Evolutionary conservation across 1,139 yeast genomes (phyloP), one percentile per base, ranked within the genome.

Genomic region (Debaryomyces sp.): DNA sequence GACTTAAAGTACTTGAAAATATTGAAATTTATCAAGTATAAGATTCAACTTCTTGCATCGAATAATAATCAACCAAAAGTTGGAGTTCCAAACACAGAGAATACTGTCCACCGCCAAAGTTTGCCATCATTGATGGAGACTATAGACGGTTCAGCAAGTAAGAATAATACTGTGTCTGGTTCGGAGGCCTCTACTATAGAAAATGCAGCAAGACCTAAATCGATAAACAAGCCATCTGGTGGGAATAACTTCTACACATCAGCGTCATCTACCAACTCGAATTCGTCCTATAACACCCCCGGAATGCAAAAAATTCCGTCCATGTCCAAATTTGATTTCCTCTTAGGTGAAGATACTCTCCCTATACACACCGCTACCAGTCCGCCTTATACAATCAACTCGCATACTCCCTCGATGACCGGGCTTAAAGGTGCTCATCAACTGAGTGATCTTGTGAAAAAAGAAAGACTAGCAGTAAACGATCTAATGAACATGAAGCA

Each of bases 1-100:
- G 80, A 76, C 55, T 67, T 75, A 60, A 77, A 77, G 54, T 75
- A 72, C 49, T 61, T 76, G 53, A 75, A 74, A 47, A 70, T 75
- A 12, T 62, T 76, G 54, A 75, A 76, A 54, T 75, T 71, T 55
- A 63, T 77, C 49, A 69, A 74, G 59, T 75, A 76, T 56, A 76
- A 74, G 53, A 66, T 63, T 39, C 55, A 59, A 22, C 48, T 49
- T 42, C 55, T 62, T 15, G 39, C 51, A 6, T 24, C 21, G 43
- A 12, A 54, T 54, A 23, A 41, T 12, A 38, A 43, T 12, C 36
- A 43, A n/a, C 27, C 34, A 13, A 26, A n/a, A 5, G 9, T 23
- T 10, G 22, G 13, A 6, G 4, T 8, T 15, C 12, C 30, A 40
- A 24, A 30, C 21, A 12, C 21, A 46, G 12, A 33, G 10, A 40